Base-by-base conservation (phyloP, 805 yeast species). In the Alloascoidea africana region DNA sequence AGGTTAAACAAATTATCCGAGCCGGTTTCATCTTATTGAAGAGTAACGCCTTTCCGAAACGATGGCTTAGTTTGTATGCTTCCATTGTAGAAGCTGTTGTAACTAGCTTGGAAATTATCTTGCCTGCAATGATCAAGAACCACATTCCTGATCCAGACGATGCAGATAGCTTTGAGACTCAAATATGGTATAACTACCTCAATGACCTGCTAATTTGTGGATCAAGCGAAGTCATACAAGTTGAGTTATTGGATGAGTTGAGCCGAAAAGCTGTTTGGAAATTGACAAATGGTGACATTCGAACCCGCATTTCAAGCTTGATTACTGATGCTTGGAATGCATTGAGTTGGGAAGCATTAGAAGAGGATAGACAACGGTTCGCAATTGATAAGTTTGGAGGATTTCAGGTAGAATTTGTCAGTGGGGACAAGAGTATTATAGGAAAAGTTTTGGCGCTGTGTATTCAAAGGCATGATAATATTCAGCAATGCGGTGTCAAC, bases 311-410 rank as follows among this genome's bases (percentile, higher is more conserved):
- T 34, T 72, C 85, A 0, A 45, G 44, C 11, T 54, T 82, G 34
- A 46, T 84, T 8, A 62, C 65, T 39, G 67, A 64, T 38, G 65
- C 73, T n/a, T 85, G 96, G 96, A 76, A 76, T 42, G 59, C 68
- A 8, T 61, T 85, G 37, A 91, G 85, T 14, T 67, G 76, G 72
- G 70, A 69, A 8, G 66, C 75, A 2, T 54, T 67, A 16, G 64
- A 65, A 14, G 76, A 69, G 18, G 80, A 74, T 44, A 49, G 59
- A 55, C 50, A 50, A 3, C 57, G 83, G 43, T 83, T 78, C 56
- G 77, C 75, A 37, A 51, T 83, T 34, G 63, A 60, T 33, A 63
- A 63, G 45, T 69, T 75, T 43, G 82, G 87, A 32, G 86, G 87
- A 0, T 73, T 66, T 46, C 95, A 85, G 54, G 72, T 68, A 23